Percentiles rank a stretch among this genome's conserved stretches.
These are phyloP conservation scores for Auricularia cornea DNA, from an alignment of 768 basidiomycete genomes.

Conservation along the genomic window DNA sequence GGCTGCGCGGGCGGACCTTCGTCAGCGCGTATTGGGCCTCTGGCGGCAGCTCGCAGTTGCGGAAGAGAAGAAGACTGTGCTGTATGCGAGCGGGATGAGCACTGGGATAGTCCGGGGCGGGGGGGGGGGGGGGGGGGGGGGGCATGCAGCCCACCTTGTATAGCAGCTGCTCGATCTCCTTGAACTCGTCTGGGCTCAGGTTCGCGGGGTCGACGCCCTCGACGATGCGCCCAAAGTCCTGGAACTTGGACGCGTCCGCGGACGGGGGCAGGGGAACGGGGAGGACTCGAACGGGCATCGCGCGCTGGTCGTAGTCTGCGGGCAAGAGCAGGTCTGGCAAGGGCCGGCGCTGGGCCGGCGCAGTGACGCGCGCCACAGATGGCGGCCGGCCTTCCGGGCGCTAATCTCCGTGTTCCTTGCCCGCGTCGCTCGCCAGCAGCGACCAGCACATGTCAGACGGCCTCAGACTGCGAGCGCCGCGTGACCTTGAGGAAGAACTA, in stretches of 20 bases:
- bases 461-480: not conserved
- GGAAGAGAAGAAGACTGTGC: slow-evolving; percentile 71
- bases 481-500: not conserved
- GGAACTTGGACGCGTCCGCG: slow-evolving; percentile 58
- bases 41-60: slow-evolving; percentile 57
- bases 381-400: not conserved
- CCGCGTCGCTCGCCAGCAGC: not conserved
- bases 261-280: slow-evolving; percentile 67
- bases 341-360: no score
- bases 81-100: slow-evolving; percentile 21
- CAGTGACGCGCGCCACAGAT: not conserved
- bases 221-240: slow-evolving; percentile 69
- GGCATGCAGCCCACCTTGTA: slow-evolving; percentile 53
- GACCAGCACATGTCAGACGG: not conserved
- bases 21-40: slow-evolving; percentile 82
- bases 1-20: slow-evolving; percentile 43
- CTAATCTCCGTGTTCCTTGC: no score
- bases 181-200: slow-evolving; percentile 51
- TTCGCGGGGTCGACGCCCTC: slow-evolving; percentile 55
- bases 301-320: not conserved
- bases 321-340: no score
- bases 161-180: slow-evolving; percentile 59
- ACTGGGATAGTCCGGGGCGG: no score
- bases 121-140: not conserved
- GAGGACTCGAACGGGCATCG: slow-evolving; percentile 58